Evolutionary conservation across 2,329 filamentous ascomycete species (phyloP), one percentile per base, ranked within the genome.

Genomic region (Aspergillus bombycis): DNA sequence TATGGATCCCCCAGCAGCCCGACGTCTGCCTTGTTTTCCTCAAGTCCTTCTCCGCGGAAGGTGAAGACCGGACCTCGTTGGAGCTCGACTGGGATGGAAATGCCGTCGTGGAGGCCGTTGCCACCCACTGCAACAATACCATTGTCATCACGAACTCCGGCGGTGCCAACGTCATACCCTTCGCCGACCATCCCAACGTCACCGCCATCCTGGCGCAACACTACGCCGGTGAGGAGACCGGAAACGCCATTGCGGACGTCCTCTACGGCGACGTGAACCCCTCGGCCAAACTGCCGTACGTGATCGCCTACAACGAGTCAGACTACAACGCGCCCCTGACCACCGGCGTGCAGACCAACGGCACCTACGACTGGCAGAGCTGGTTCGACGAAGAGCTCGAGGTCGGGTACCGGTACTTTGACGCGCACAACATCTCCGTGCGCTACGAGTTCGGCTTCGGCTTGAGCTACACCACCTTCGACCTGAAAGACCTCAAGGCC

Each of bases 201-300:
- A 93, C 91, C 0, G 93, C 92, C 41, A 93, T 96, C 59, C 75
- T 96, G 1, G 95, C 90, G 85, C 92, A 91, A 38, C 91, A 91
- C 71, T 79, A 93, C 21, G 92, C 93, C 0, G 93, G 93, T 10
- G 90, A 96, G 74, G 91, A 97, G 76, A 91, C 89, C 23, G 93
- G 93, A 57, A 91, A 93, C 72, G 85, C 90, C 3, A 87, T 96
- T 60, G 85, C 86, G 12, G 92, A 96, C 70, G 85, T 96, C 23
- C 86, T 97, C 16, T 96, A 94, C 76, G 93, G 93, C 48, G 86
- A 85, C 63, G 86, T 90, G 65, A 94, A 93, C 79, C 92, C 92
- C 1, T 87, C 87, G 30, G 93, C 87, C 57, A 91, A 92, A 68
- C 86, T 90, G 0, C 89, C 91, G 3, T 96, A 96, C 78, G 95